These are phyloP conservation scores for Microdochium trichocladiopsis DNA, from an alignment of 2,329 filamentous ascomycete genomes.

Conservation along the genomic window DNA sequence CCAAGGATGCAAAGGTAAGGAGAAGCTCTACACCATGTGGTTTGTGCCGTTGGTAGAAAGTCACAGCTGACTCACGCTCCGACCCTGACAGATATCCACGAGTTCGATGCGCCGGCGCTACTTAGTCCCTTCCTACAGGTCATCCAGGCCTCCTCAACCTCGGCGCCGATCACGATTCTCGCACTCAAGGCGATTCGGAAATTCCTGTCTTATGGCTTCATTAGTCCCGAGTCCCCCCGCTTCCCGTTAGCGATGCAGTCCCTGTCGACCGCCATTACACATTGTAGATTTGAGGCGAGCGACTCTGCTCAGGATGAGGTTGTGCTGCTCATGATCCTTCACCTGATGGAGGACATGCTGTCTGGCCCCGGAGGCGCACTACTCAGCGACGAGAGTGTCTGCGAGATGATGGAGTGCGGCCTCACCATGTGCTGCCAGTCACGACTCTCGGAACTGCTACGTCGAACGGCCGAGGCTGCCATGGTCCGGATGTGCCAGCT, in stretches of 20 bases:
- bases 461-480: constrained; percentile 86
- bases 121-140: constrained; percentile 94
- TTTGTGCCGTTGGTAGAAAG: neutral
- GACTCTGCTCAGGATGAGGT: constrained; percentile 94
- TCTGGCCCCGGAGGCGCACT: constrained; percentile 87
- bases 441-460: constrained; percentile 81
- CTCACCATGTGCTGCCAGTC: constrained; percentile 95
- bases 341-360: constrained; percentile 98
- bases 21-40: neutral
- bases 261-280: constrained; percentile 88
- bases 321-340: constrained; percentile 86
- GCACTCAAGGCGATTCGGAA: constrained; percentile 91
- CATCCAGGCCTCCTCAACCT: constrained; percentile 92
- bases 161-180: constrained; percentile 90
- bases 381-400: constrained; percentile 95
- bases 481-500: constrained; percentile 99
- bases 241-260: constrained; percentile 91
- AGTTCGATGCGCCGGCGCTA: constrained; percentile 82
- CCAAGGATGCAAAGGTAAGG: constrained; percentile 70
- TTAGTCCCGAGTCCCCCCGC: constrained; percentile 76
- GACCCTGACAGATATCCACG: constrained; percentile 61
- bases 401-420: constrained; percentile 98
- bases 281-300: constrained; percentile 95
- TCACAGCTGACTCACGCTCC: constrained; percentile 7
- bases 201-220: constrained; percentile 91